A percentile compares a stretch with the other conserved stretches of the same genome.
These are phyloP conservation scores for Kurtzmaniella quercitrusa DNA, from an alignment of 1,139 yeast species.

Conservation along the genomic window DNA sequence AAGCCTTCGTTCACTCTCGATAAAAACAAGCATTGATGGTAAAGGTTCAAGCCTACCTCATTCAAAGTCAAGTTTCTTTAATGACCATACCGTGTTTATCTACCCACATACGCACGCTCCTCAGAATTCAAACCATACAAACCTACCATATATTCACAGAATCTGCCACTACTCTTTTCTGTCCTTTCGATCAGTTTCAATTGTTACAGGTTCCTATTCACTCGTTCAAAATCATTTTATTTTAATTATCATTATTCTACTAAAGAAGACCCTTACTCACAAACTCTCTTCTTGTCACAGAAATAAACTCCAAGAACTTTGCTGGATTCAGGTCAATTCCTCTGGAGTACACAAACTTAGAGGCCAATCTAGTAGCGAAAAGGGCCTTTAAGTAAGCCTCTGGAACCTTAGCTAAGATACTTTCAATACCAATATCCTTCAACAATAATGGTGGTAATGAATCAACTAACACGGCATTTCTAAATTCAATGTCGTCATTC, in stretches of 20 bases:
- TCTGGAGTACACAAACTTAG: constrained; percentile 81
- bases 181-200: too few species aligned
- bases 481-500: constrained; percentile 72
- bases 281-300: constrained; percentile 39
- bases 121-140: too few species aligned
- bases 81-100: too few species aligned
- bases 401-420: constrained; percentile 75
- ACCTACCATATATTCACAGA: too few species aligned
- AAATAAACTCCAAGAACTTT: constrained; percentile 70
- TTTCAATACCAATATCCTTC: constrained; percentile 69
- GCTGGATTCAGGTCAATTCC: constrained; percentile 86
- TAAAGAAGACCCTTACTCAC: constrained; percentile 25
- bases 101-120: too few species aligned
- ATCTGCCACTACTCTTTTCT: too few species aligned
- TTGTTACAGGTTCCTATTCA: too few species aligned
- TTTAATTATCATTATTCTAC: neutral
- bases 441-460: constrained; percentile 78
- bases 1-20: too few species aligned
- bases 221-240: neutral
- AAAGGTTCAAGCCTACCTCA: too few species aligned
- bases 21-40: too few species aligned
- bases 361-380: constrained; percentile 86
- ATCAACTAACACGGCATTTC: constrained; percentile 71
- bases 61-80: too few species aligned
- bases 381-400: constrained; percentile 83